Evolutionary conservation across 2,329 filamentous ascomycete genomes (phyloP).

Genomic region (Aspergillus sp.): DNA sequence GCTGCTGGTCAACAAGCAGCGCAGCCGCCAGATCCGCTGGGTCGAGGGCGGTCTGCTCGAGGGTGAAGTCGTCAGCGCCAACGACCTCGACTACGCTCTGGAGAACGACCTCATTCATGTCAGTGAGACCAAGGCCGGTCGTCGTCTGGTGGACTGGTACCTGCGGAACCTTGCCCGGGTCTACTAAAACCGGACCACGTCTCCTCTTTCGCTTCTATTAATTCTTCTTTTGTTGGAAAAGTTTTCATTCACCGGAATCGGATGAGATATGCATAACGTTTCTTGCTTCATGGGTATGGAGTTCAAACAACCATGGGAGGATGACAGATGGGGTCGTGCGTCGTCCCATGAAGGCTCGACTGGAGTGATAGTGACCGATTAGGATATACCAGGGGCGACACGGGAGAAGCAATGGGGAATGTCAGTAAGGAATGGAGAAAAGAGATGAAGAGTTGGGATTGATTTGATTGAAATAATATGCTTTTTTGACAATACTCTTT

Average conservation of each 20-base stretch:
- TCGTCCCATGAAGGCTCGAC: not conserved
- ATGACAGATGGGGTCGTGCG: not conserved
- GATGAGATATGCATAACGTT: conserved; percentile 5
- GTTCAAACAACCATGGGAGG: not conserved
- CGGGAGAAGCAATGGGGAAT: too few relatives aligned
- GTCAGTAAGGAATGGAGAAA: not conserved
- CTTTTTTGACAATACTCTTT: conserved; percentile 4
- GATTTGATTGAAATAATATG: not conserved
- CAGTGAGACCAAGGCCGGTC: conserved; percentile 95
- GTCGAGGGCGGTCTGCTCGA: conserved; percentile 82
- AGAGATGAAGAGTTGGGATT: not conserved
- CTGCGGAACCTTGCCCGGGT: conserved; percentile 92
- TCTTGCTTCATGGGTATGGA: not conserved
- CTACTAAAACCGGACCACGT: conserved; percentile 53
- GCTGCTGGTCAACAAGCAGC: conserved; percentile 97
- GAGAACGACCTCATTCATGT: conserved; percentile 97
- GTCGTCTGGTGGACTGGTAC: conserved; percentile 98
- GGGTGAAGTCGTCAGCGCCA: conserved; percentile 85
- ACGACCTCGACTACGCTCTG: conserved; percentile 94
- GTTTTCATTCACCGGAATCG: not conserved
- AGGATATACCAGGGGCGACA: too few relatives aligned
- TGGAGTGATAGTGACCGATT: too few relatives aligned
- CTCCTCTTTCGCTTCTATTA: not conserved
- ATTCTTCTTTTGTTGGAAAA: conserved; percentile 1
- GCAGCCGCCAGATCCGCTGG: conserved; percentile 93